These are phyloP conservation scores for Yarrowia porcina DNA, from an alignment of 805 yeast species.

Conservation along the genomic window DNA sequence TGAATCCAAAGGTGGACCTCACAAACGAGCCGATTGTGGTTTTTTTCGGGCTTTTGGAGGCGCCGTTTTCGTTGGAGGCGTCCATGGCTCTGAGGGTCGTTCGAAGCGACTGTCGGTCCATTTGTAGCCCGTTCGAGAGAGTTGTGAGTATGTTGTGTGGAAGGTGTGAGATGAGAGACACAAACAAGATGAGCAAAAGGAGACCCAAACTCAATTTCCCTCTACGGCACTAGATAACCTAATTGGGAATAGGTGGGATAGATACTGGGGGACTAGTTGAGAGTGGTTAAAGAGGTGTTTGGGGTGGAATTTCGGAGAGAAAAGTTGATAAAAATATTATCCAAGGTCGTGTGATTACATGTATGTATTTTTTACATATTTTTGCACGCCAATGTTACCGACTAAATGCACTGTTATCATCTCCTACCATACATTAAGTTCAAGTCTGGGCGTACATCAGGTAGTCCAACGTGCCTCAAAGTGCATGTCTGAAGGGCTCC, in stretches of 20 bases:
- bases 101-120: conserved; percentile 29
- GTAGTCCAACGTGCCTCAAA: conserved; percentile 12
- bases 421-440: background rate
- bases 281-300: too few relatives aligned
- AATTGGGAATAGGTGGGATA: background rate
- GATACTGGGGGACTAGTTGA: background rate
- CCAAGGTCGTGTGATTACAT: too few relatives aligned
- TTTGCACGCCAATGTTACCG: too few relatives aligned
- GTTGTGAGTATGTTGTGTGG: background rate
- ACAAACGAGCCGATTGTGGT: conserved; percentile 9
- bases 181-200: conserved; percentile 7
- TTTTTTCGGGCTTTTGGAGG: conserved; percentile 10
- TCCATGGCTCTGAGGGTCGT: conserved; percentile 22
- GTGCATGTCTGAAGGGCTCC: background rate
- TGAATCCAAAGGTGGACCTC: conserved; percentile 2
- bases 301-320: background rate
- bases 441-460: conserved; percentile 1
- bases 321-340: background rate
- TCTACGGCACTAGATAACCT: conserved; percentile 16
- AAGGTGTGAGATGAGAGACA: background rate
- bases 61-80: background rate
- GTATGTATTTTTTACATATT: too few relatives aligned
- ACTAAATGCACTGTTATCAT: background rate
- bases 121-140: background rate
- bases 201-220: background rate